Evolutionary conservation across 495 filamentous ascomycete genomes (phyloP), one percentile per base, ranked within the genome.

Genomic region (Umbilicaria muhlenbergii): DNA sequence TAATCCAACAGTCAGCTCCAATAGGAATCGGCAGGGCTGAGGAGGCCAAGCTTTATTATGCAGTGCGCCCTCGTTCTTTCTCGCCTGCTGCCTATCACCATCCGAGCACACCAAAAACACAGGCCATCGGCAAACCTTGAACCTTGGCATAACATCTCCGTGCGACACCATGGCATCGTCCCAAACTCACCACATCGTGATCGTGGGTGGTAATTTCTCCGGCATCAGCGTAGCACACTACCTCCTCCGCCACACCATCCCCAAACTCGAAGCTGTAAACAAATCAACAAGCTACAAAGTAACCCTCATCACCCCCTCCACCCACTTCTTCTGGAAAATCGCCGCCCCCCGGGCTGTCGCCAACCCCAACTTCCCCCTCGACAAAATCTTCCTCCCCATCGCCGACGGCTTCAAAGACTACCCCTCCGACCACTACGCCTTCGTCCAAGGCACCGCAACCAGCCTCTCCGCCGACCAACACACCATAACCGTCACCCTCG

Each of bases 281-380:
- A 51, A 50, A 5, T 38, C 36, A 53, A 61, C 34, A 32, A 32
- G 12, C 12, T 51, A 58, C 50, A 59, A 60, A 33, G 39, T 71
- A 28, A 66, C 55, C 11, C 52, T 71, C 24, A 51, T 71, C 41
- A 42, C 51, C 39, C 63, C 68, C 24, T 69, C 66, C 45, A 65
- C 60, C 36, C 66, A 77, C 46, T 65, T 78, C 49, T 78, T 60
- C 62, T 77, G 67, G 63, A 76, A 74, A 43, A 11, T 74, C 13
- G 73, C 68, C 16, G 57, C 74, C 2, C 66, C 74, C 12, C 71
- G 75, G 31, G 65, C 69, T 52, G 58, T 77, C 39, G 58, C 73
- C 34, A 50, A 44, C 3, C 57, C 58, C 0, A 50, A 52, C 11
- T 50, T 65, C n/a, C 69, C 66, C 15, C 44, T 60, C 15, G 47